These are phyloP conservation scores for Diaporthe humulicola DNA, from an alignment of 2,329 filamentous ascomycete species.

Conservation along the genomic window DNA sequence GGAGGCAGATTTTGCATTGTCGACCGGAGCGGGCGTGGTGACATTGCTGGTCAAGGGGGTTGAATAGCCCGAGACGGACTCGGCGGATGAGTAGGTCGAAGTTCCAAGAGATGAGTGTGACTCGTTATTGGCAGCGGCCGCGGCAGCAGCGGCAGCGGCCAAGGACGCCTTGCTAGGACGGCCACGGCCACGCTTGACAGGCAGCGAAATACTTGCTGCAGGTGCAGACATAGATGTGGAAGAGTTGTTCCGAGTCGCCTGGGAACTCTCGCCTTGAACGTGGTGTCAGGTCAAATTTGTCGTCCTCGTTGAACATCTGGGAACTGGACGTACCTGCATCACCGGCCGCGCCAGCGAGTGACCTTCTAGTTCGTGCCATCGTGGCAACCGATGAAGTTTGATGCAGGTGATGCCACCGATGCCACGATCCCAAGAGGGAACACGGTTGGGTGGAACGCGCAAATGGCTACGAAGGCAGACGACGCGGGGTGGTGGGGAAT, in stretches of 20 bases:
- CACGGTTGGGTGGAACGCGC: neutral
- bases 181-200: constrained; percentile 46
- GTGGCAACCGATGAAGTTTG: neutral
- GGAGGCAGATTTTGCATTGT: constrained; percentile 36
- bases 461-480: neutral
- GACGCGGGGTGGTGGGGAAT: neutral
- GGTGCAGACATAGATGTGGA: constrained; percentile 3
- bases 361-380: constrained; percentile 38
- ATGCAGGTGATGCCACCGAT: neutral
- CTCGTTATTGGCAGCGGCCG: constrained; percentile 44
- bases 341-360: constrained; percentile 9
- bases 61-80: constrained; percentile 50
- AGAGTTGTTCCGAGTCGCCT: neutral
- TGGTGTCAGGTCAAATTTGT: constrained; percentile 14
- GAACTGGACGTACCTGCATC: constrained; percentile 22
- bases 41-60: constrained; percentile 60
- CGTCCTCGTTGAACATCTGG: neutral
- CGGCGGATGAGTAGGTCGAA: constrained; percentile 49
- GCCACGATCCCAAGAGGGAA: neutral
- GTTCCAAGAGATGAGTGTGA: constrained; percentile 54
- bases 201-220: constrained; percentile 3
- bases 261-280: constrained; percentile 15
- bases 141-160: constrained; percentile 19
- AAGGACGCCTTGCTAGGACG: constrained; percentile 46
- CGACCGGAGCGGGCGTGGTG: constrained; percentile 52